phyloP scores from a whole-genome alignment of 768 basidiomycete species.

The Calocybe indica region DNA sequence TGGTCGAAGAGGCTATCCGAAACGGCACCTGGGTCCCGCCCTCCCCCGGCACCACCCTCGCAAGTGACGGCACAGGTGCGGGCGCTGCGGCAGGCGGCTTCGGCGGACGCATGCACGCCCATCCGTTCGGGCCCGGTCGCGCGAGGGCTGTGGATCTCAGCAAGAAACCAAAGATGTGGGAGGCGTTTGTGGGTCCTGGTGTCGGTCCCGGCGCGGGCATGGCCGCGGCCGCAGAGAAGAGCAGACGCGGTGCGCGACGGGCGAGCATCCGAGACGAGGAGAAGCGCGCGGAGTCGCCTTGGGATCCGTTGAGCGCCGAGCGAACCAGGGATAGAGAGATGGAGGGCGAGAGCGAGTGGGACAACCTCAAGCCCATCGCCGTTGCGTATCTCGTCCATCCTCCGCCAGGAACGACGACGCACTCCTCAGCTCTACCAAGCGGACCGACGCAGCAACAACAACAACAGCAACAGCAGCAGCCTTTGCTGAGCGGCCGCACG shows the following conservation, averaged over 20 bases:
- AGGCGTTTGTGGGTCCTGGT: slow-evolving; percentile 30
- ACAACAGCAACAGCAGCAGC: too few species aligned
- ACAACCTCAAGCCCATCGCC: slow-evolving; percentile 26
- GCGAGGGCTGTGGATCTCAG: slow-evolving; percentile 31
- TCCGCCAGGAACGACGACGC: too few species aligned
- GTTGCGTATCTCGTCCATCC: slow-evolving; percentile 19
- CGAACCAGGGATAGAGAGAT: slow-evolving; percentile 9
- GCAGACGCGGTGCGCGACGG: background rate
- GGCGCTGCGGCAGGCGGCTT: too few species aligned
- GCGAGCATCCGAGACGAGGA: slow-evolving; percentile 1
- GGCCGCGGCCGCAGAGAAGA: slow-evolving; percentile 1
- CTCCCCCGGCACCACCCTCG: slow-evolving; percentile 13
- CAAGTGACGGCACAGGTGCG: slow-evolving; percentile 4
- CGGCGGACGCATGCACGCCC: too few species aligned
- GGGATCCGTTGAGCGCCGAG: slow-evolving; percentile 1
- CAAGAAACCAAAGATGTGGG: slow-evolving; percentile 44
- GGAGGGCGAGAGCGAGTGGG: slow-evolving; percentile 22
- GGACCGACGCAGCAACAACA: background rate
- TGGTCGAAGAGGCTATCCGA: slow-evolving; percentile 59
- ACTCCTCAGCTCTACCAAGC: background rate
- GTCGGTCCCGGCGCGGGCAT: too few species aligned
- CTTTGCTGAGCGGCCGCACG: too few species aligned
- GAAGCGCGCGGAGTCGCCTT: background rate
- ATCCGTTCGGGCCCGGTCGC: slow-evolving; percentile 6
- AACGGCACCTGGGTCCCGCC: slow-evolving; percentile 57